Percentiles rank a stretch among this genome's conserved stretches.
Conservation (phyloP, 495 filamentous ascomycete species). For the Filosporella fistucella region DNA sequence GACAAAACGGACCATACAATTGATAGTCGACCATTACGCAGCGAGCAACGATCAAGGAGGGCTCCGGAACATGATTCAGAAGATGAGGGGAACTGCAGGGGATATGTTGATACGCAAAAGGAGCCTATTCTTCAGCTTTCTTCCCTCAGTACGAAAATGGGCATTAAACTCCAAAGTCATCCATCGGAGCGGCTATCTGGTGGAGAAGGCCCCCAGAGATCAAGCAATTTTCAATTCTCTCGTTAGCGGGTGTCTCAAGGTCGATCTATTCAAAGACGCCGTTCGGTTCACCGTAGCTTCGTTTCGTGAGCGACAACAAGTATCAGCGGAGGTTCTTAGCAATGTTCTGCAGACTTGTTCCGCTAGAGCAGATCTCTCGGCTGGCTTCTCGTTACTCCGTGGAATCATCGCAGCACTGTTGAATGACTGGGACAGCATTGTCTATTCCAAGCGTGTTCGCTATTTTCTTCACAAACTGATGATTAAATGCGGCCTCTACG, state of each 20-base stretch:
- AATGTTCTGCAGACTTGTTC: not conserved
- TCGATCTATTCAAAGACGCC: constrained; percentile 5
- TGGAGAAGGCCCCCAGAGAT: constrained; percentile 10
- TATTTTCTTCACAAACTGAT: too few species aligned
- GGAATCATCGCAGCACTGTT: too few species aligned
- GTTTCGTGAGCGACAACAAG: not conserved
- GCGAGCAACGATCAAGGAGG: constrained; percentile 30
- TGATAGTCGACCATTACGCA: constrained; percentile 52
- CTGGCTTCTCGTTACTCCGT: not conserved
- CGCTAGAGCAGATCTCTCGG: not conserved
- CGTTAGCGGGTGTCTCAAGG: constrained; percentile 6
- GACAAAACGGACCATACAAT: constrained; percentile 47
- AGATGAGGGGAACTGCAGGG: constrained; percentile 31
- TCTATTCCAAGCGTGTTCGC: too few species aligned
- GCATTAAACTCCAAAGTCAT: constrained; percentile 17
- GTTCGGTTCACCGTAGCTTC: not conserved
- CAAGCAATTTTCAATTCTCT: constrained; percentile 16
- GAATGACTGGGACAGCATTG: too few species aligned
- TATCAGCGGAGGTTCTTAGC: not conserved
- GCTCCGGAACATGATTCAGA: constrained; percentile 33
- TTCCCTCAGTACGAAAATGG: constrained; percentile 13
- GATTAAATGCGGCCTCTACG: too few species aligned
- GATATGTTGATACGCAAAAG: constrained; percentile 9
- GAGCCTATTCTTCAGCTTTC: too few species aligned
- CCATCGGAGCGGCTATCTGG: constrained; percentile 2